Conservation (phyloP, 2,329 filamentous ascomycete species). For the Xylaria sp. region DNA sequence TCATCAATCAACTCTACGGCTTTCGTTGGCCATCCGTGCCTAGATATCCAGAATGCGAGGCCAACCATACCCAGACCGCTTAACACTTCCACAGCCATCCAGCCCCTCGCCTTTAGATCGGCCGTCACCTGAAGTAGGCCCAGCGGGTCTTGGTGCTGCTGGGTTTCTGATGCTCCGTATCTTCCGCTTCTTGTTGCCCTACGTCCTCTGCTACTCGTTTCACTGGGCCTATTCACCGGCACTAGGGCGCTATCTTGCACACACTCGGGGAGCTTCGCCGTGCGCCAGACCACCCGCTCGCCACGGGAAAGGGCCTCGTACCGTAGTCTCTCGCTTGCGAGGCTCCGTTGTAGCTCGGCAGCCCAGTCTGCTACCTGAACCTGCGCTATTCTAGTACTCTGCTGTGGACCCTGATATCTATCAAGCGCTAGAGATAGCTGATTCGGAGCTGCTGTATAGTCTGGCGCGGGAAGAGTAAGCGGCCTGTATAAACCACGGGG, state of each 20-base stretch:
- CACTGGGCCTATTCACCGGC: conserved; percentile 56
- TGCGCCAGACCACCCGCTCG: conserved; percentile 76
- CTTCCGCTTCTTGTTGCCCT: conserved; percentile 36
- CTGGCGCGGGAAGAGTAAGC: conserved; percentile 41
- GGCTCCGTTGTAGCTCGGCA: conserved; percentile 78
- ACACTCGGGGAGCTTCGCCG: conserved; percentile 73
- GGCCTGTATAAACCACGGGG: conserved; percentile 54
- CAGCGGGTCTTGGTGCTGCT: conserved; percentile 75
- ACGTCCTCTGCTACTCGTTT: conserved; percentile 44
- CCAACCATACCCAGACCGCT: conserved; percentile 80
- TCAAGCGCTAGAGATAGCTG: conserved; percentile 65
- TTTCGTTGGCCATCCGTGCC: conserved; percentile 53
- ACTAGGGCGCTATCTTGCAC: conserved; percentile 72
- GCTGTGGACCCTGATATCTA: conserved; percentile 58
- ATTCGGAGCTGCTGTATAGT: conserved; percentile 26
- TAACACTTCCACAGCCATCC: conserved; percentile 76
- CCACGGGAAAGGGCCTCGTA: conserved; percentile 72
- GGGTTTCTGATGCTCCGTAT: conserved; percentile 37
- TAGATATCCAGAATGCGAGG: conserved; percentile 70
- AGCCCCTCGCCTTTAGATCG: conserved; percentile 71
- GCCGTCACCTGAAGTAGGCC: conserved; percentile 78
- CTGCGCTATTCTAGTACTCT: conserved; percentile 51
- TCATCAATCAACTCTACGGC: conserved; percentile 46
- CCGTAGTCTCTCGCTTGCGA: conserved; percentile 76
- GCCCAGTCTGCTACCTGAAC: conserved; percentile 86